Base-by-base conservation (phyloP, 1,284 basidiomycete species). In the Boletellus sp. region DNA sequence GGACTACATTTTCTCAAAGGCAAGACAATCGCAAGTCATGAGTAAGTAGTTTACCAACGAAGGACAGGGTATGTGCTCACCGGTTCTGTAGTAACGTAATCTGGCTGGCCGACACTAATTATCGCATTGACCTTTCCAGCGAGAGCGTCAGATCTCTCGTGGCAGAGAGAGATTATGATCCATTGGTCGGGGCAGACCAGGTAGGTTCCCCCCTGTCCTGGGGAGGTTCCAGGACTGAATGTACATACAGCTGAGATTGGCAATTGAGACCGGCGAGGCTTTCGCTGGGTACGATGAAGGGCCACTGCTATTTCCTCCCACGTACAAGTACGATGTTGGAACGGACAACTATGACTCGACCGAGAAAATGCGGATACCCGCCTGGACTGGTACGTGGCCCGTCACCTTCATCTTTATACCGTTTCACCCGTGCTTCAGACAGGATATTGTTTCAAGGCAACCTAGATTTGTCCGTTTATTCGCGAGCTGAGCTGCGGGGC, bases 71-170 rank as follows among this genome's bases (percentile, higher is more conserved):
- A 16, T 47, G 52, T 51, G 30, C 53, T 60, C 26, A 65, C 48
- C 5, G 22, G 13, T 59, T 21, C 54, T 28, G 36, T 55, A 93
- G 90, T 52, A 90, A 93, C 65, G 78, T 97, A 30, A 78, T 99
- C 45, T 99, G 95, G 94, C 76, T 91, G 3, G 96, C 91, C 21
- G 97, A 99, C 67, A 89, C 86, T 49, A 99, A 99, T 68, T 99
- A 99, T 66, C 88, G 97, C 33, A 86, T 99, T 54, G 83, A 93
- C 57, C 74, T 96, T 48, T 79, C 90, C 35, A 95, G 97, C 68
- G 85, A 89, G 11, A 80, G 79, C 10, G 95, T 89, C 10, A 79
- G 94, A 51, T 70, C 76, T 19, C 71, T 87, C 2, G 86, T 83
- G 1, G 74, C 74, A 30, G 71, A 71, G 1, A 81, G 86, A 47